These are phyloP conservation scores for Phaseolus lunatus DNA, from an alignment of 306 rosid species.

Conservation along the genomic window DNA sequence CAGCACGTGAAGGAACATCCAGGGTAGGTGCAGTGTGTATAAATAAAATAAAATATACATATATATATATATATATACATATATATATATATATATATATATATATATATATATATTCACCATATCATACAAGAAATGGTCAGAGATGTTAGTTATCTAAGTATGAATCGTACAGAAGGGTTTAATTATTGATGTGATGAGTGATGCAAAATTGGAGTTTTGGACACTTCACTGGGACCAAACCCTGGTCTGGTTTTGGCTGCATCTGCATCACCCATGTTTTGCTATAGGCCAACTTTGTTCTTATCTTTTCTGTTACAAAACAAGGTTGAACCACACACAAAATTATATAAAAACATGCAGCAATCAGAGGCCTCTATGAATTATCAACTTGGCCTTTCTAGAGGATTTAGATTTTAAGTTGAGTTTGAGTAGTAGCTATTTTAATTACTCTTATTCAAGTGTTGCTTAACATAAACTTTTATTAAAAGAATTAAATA, in stretches of 20 bases:
- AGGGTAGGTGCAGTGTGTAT: neutral
- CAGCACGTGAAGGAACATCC: conserved; percentile 18
- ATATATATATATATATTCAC: neutral
- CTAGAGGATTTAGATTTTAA: no score
- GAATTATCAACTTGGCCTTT: neutral
- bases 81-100: neutral
- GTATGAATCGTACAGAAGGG: neutral
- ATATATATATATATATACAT: neutral
- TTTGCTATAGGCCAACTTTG: conserved; percentile 6
- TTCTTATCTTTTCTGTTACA: conserved; percentile 12
- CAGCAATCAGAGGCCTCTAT: neutral
- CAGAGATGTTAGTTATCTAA: conserved; percentile 1
- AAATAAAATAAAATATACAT: neutral
- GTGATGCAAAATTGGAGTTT: neutral
- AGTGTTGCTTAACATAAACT: no score
- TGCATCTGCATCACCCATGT: conserved; percentile 15
- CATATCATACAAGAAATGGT: neutral
- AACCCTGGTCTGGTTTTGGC: conserved; percentile 45
- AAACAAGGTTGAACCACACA: neutral
- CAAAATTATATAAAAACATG: neutral
- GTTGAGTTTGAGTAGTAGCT: no score
- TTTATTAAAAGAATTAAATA: no score
- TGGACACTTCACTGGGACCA: conserved; percentile 21
- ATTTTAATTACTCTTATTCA: no score
- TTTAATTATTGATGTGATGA: conserved; percentile 20